Percentiles rank a stretch among this genome's conserved stretches.
Conservation (phyloP, 257 asterid species). For the Ligustrum vulgare region DNA sequence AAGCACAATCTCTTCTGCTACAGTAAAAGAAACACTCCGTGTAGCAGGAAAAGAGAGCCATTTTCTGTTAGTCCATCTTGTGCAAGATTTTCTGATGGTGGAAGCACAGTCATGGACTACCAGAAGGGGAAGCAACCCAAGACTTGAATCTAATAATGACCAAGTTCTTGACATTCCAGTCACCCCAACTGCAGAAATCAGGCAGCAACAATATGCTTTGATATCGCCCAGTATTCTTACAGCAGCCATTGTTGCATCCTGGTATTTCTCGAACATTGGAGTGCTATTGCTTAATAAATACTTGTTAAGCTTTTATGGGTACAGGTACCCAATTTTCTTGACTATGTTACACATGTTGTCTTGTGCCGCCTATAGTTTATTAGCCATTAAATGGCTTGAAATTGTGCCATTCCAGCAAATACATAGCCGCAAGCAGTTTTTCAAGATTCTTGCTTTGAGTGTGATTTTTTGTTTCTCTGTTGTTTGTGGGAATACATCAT, state of each 20-base stretch:
- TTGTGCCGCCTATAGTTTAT: conserved; percentile 66
- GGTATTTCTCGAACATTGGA: conserved; percentile 93
- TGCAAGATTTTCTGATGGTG: conserved; percentile 53
- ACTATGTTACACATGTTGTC: conserved; percentile 94
- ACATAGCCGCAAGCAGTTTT: conserved; percentile 74
- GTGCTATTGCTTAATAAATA: conserved; percentile 84
- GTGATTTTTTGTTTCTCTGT: conserved; percentile 84
- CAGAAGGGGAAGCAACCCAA: conserved; percentile 92
- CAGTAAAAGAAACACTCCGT: not conserved
- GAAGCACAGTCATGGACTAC: conserved; percentile 97
- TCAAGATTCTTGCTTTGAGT: conserved; percentile 77
- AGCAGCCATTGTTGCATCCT: conserved; percentile 69
- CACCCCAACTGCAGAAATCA: conserved; percentile 86
- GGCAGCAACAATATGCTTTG: conserved; percentile 50
- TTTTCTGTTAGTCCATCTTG: not conserved
- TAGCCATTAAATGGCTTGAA: conserved; percentile 79
- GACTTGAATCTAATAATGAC: conserved; percentile 62
- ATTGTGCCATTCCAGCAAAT: conserved; percentile 87
- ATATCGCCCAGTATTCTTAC: conserved; percentile 65
- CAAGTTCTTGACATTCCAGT: conserved; percentile 82
- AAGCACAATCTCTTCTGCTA: not conserved
- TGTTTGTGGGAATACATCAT: conserved; percentile 91
- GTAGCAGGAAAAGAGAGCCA: conserved; percentile 17
- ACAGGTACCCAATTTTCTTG: conserved; percentile 79
- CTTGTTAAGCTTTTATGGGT: conserved; percentile 81